phyloP scores from a whole-genome alignment of 192 early-diverging fungal genomes.

The Coemansia reversa region DNA sequence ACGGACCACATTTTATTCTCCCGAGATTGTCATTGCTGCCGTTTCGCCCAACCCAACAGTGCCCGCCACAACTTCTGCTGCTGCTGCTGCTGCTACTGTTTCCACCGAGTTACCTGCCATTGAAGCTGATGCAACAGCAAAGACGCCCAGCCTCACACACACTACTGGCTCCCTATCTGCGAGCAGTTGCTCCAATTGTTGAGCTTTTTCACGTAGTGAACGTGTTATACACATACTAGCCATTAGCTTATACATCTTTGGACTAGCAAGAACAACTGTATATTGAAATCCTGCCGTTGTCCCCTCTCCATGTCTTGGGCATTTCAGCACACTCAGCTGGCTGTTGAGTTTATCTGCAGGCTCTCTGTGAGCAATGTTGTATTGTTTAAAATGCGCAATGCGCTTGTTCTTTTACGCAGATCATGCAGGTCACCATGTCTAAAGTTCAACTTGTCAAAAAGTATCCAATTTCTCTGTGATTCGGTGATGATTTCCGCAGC shows the following conservation, averaged over 20 bases:
- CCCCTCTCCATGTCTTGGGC: not conserved
- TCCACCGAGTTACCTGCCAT: conserved; percentile 4
- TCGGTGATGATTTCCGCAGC: too few species aligned
- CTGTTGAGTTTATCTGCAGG: too few species aligned
- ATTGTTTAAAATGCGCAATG: too few species aligned
- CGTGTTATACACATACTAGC: conserved; percentile 1
- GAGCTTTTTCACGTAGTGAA: not conserved
- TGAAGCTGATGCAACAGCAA: conserved; percentile 2
- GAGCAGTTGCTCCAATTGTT: conserved; percentile 37
- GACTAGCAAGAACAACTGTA: not conserved
- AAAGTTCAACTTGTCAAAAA: too few species aligned
- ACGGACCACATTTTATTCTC: conserved; percentile 17
- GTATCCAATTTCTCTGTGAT: too few species aligned
- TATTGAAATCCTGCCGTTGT: not conserved
- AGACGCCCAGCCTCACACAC: conserved; percentile 22
- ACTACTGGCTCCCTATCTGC: conserved; percentile 11
- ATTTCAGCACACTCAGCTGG: not conserved
- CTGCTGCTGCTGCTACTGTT: conserved; percentile 5
- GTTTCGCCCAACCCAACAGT: not conserved
- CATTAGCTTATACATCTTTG: conserved; percentile 1
- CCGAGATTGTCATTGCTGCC: not conserved
- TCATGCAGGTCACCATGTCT: too few species aligned
- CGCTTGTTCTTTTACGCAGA: too few species aligned
- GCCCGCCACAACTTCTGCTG: conserved; percentile 1
- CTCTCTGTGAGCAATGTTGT: too few species aligned